Base-by-base conservation (phyloP, 306 rosid species). In the Rubus idaeus region DNA sequence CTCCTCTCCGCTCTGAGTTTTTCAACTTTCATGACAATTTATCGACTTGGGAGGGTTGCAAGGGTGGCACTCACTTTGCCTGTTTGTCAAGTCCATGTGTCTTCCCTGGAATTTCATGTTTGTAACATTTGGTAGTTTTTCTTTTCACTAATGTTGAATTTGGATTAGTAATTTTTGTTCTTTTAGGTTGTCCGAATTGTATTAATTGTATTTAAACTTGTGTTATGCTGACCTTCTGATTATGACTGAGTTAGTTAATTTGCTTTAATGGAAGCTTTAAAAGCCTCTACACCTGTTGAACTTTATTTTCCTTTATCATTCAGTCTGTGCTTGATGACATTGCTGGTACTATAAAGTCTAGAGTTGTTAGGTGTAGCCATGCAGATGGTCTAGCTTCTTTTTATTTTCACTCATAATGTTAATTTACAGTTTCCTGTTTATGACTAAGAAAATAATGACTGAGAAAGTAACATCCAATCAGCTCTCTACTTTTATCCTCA, bases 121-220 rank as follows among this genome's bases (percentile, higher is more conserved):
- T n/a, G n/a, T 79, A 81, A 71, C 64, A 18, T 35, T 58, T 10
- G 39, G 69, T 57, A 77, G 71, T 55, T 81, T 39, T 73, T 16
- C 26, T 46, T 6, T 20, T 57, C 47, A 18, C 71, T 39, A 58
- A 73, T 5, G 63, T 45, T 75, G 70, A 74, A 56, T 74, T 73
- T 74, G 77, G 78, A 46, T 69, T 68, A 58, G 50, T 67, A 77
- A 50, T 62, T 20, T 60, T 40, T 64, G 20, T 79, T 10, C 60
- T 17, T 52, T 73, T 61, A 50, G 82, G 58, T 51, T 37, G 67
- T 51, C 61, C 63, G 68, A 68, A 57, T 69, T 75, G 37, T 47
- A 21, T 7, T 74, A 20, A 10, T 41, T 63, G 79, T 74, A 68
- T 69, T 74, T 74, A 74, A 52, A 61, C 62, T 71, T 60, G 13